A percentile compares a stretch with the other conserved stretches of the same genome.
Conservation (phyloP, 2,329 filamentous ascomycete genomes). For the Rhynchosporium agropyri region DNA sequence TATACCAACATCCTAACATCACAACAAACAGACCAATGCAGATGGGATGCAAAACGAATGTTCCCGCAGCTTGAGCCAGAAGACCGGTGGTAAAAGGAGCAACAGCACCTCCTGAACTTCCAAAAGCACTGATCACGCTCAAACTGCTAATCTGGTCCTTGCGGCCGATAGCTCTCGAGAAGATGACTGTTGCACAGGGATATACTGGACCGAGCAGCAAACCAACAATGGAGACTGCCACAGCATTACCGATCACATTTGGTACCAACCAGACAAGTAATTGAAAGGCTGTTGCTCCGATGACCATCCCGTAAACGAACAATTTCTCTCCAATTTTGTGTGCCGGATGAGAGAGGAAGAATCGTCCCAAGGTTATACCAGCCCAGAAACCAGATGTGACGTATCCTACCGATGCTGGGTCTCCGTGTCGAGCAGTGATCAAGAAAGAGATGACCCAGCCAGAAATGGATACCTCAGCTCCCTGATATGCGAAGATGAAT, state of each 20-base stretch:
- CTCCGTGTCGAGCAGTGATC: slow-evolving; percentile 70
- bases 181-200: slow-evolving; percentile 69
- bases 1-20: slow-evolving; percentile 69
- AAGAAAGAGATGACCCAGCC: slow-evolving; percentile 89
- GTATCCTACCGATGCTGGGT: slow-evolving; percentile 74
- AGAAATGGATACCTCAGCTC: slow-evolving; percentile 79
- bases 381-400: slow-evolving; percentile 74
- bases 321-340: slow-evolving; percentile 69
- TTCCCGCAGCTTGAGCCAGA: slow-evolving; percentile 50
- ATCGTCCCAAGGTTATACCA: slow-evolving; percentile 76
- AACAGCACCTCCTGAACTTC: slow-evolving; percentile 70
- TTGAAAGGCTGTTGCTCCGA: slow-evolving; percentile 67
- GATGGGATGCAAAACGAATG: slow-evolving; percentile 56
- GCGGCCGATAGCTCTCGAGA: slow-evolving; percentile 61
- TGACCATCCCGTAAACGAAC: slow-evolving; percentile 65
- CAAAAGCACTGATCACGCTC: slow-evolving; percentile 69
- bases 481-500: slow-evolving; percentile 87
- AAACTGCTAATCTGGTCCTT: slow-evolving; percentile 64
- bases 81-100: slow-evolving; percentile 55
- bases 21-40: slow-evolving; percentile 64
- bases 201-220: slow-evolving; percentile 79
- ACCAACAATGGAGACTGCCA: slow-evolving; percentile 70
- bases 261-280: slow-evolving; percentile 79
- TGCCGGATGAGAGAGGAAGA: slow-evolving; percentile 68
- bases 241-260: slow-evolving; percentile 71